A percentile compares a stretch with the other conserved stretches of the same genome.
Conservation (phyloP, 169 alveolate species). For the Cryptosporidium meleagridis region DNA sequence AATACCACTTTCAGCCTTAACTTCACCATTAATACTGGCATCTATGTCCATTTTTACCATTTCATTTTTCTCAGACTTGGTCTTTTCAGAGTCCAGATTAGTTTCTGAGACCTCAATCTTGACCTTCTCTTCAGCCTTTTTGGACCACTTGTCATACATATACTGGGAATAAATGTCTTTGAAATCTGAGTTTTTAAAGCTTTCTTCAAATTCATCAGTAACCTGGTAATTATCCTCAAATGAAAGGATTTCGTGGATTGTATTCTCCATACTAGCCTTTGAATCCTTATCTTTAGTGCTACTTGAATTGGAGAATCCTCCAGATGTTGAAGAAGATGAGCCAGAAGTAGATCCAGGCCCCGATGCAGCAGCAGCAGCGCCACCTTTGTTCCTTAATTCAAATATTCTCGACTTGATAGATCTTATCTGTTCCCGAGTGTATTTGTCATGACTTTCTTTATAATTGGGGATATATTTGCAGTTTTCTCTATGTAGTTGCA, state of each 20-base stretch:
- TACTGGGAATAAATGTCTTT: slow-evolving; percentile 61
- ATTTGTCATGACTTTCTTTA: slow-evolving; percentile 73
- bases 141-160: slow-evolving; percentile 61
- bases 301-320: background rate
- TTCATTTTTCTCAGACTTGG: background rate
- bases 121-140: slow-evolving; percentile 21
- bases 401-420: slow-evolving; percentile 63
- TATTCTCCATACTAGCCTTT: background rate
- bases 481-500: slow-evolving; percentile 87
- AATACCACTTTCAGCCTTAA: background rate
- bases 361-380: background rate
- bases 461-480: slow-evolving; percentile 84
- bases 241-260: slow-evolving; percentile 14
- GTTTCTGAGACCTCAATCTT: slow-evolving; percentile 14
- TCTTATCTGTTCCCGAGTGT: slow-evolving; percentile 51
- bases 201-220: slow-evolving; percentile 54
- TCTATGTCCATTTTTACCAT: background rate
- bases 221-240: slow-evolving; percentile 47
- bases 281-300: slow-evolving; percentile 9
- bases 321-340: background rate
- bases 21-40: background rate
- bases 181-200: slow-evolving; percentile 12
- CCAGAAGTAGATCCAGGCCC: background rate
- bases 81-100: background rate
- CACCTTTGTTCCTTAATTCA: slow-evolving; percentile 59